Evolutionary conservation across 768 basidiomycete genomes (phyloP).

Genomic region (Leccinellum albellum): DNA sequence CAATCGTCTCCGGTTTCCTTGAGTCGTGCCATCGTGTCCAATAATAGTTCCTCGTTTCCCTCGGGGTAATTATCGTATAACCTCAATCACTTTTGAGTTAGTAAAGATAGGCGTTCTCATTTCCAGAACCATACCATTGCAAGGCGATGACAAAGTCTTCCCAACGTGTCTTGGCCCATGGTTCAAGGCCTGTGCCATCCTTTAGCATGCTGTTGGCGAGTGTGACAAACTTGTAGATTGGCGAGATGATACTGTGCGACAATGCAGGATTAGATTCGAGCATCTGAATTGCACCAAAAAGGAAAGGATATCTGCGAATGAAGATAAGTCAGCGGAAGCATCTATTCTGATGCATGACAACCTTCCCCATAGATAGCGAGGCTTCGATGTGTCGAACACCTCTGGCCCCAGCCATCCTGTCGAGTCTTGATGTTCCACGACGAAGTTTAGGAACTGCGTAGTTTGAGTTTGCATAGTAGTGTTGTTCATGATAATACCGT

Average conservation of each 20-base stretch:
- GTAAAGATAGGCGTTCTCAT: background rate
- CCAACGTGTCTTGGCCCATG: constrained; percentile 54
- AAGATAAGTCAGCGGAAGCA: background rate
- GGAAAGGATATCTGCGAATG: constrained; percentile 1
- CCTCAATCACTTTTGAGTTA: background rate
- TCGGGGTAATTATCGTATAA: constrained; percentile 2
- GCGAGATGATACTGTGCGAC: background rate
- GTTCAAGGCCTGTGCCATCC: constrained; percentile 47
- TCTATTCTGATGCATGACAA: background rate
- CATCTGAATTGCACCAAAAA: constrained; percentile 4
- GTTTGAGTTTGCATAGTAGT: constrained; percentile 1
- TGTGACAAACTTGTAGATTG: constrained; percentile 45
- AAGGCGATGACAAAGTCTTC: constrained; percentile 54
- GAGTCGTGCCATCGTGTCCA: background rate
- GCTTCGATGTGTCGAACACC: constrained; percentile 1
- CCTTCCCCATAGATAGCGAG: constrained; percentile 2
- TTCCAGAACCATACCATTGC: constrained; percentile 43
- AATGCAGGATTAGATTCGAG: constrained; percentile 2
- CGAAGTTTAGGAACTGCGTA: background rate
- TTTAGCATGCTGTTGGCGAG: constrained; percentile 55
- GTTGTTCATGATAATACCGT: background rate
- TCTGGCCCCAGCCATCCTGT: background rate
- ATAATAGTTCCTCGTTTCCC: background rate
- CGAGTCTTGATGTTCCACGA: constrained; percentile 1
- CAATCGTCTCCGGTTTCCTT: background rate